Conservation (phyloP, 352 stramenopile species). For the Phytopythium aichiense region DNA sequence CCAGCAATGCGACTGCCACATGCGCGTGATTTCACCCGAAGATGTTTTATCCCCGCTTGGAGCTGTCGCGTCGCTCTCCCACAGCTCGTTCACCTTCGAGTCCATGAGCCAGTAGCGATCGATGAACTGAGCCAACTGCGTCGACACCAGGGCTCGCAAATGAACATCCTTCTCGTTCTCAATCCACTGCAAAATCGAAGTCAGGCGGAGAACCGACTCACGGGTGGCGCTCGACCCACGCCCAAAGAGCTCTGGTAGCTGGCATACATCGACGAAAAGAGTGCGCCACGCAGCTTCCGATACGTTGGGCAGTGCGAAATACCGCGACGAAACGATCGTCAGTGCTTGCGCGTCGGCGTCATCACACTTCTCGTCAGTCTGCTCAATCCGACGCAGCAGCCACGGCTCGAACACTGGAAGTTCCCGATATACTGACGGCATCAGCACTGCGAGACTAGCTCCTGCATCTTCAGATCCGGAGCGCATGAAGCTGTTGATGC, state of each 20-base stretch:
- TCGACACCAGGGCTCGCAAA: constrained; percentile 38
- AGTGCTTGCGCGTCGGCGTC: not conserved
- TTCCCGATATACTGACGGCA: constrained; percentile 15
- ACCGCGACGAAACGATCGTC: not conserved
- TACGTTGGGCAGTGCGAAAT: not conserved
- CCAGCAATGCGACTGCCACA: constrained; percentile 31
- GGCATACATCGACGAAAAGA: constrained; percentile 41
- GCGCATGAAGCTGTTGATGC: constrained; percentile 10
- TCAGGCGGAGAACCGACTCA: constrained; percentile 10
- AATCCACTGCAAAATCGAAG: constrained; percentile 45
- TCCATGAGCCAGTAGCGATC: constrained; percentile 34
- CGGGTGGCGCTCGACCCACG: not conserved
- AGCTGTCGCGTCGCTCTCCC: not conserved
- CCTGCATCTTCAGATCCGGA: not conserved
- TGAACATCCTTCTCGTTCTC: constrained; percentile 23
- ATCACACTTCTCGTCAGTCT: not conserved
- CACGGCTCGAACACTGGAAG: constrained; percentile 5
- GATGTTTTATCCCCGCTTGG: constrained; percentile 1
- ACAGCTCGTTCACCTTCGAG: not conserved
- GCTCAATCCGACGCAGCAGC: constrained; percentile 4
- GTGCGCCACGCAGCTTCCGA: constrained; percentile 22
- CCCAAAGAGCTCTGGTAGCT: constrained; percentile 35
- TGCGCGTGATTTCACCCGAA: not conserved
- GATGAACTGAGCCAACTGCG: constrained; percentile 34
- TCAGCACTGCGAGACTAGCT: constrained; percentile 22